Base-by-base conservation (phyloP, 805 yeast species). In the Saccharomycopsis vini region DNA sequence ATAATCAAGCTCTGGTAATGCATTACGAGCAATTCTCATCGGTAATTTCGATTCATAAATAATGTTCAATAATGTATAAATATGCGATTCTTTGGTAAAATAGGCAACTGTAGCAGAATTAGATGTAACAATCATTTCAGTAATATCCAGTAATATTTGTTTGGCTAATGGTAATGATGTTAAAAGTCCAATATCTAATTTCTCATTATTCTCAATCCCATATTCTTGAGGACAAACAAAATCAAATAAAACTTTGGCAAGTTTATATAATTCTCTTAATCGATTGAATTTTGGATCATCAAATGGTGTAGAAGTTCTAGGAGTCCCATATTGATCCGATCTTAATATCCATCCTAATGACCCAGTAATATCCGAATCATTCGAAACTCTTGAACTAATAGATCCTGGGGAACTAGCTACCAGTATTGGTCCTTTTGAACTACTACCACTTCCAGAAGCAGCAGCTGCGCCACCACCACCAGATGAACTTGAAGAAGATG, bases 181-280 rank as follows among this genome's bases (percentile, higher is more conserved):
- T 54, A 92, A 68, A 45, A 92, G 67, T 3, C 99, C 99, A 64
- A 92, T 92, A 59, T 92, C 99, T 48, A 92, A 72, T 59, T 92
- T 92, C 62, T 92, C 98, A 55, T 82, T 81, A 57, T 88, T 95
- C 52, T 89, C 87, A 54, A 92, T 92, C 51, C 99, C 99, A 59
- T 92, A 92, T 59, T 92, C 99, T 62, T 92, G 97, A 7, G 99
- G 99, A 63, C 97, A 92, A 39, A 92, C 88, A 58, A 90, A 92
- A 63, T 92, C 99, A 66, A 92, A 92, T 50, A 92, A 65, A 5
- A 92, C 95, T 61, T 92, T 94, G 1, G 96, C 85, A 44, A 92
- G 69, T 50, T 90, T 71, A 60, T 89, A 92, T 42, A 92, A 71
- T 59, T 92, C 98, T 52, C 97, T 71, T 46, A 92, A 69, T 50